Base-by-base conservation (phyloP, 768 basidiomycete species). In the Boletus rufocinnamomeus region DNA sequence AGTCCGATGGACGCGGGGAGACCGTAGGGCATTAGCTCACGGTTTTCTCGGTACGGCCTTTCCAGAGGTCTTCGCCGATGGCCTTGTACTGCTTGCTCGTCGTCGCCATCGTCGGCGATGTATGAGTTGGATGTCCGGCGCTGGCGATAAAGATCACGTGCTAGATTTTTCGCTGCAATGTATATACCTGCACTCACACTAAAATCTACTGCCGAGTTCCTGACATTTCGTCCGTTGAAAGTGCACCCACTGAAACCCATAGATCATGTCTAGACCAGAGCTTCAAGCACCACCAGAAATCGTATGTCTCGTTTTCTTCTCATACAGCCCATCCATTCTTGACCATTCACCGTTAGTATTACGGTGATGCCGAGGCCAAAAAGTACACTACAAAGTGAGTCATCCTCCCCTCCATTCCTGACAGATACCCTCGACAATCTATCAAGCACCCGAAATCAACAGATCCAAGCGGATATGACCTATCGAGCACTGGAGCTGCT, bases 381-480 rank as follows among this genome's bases (percentile, higher is more conserved):
- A 99, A 99, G 78, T 99, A 99, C 73, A 98, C 97, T 0, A 84
- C 85, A 79, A 98, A 96, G 95, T 95, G 67, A 55, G 81, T 71
- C 28, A 21, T 35, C 48, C 40, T 54, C 49, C 9, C 55, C 48
- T 21, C 55, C n/a, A 51, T 41, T 11, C 9, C 0, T 10, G 17
- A 34, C 8, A 40, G 27, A 49, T 6, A 14, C 27, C 23, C 21
- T 47, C n/a, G 55, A 70, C 60, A 57, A 64, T 63, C 48, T 49
- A 54, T 37, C 49, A 59, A 97, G 95, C 76, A 87, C 95, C 32
- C 94, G 97, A 53, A 93, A 96, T 68, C 95, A 98, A 72, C 88
- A 89, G 71, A 95, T 99, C 60, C 97, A 99, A 70, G 89, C 94
- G 11, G 88, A 95, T 62, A 98, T 99, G 97, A 97, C 97, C 17